Conservation (phyloP, 768 basidiomycete genomes). For the Candolleomyces eurysporus region DNA sequence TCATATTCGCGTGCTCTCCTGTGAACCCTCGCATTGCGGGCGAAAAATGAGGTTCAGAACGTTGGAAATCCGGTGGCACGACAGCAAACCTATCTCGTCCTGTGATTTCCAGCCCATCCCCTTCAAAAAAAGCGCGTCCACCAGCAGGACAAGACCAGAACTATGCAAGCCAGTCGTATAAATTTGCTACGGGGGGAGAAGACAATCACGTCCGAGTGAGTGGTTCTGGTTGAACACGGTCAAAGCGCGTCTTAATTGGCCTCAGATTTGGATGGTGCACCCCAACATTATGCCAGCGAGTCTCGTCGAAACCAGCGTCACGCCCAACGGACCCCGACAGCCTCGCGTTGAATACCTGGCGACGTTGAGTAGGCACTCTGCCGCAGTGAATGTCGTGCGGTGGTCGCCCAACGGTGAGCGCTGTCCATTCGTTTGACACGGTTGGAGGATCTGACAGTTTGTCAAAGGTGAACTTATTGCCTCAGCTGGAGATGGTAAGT, state of each 20-base stretch:
- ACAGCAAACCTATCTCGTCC: conserved; percentile 91
- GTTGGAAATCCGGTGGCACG: conserved; percentile 95
- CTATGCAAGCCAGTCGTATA: conserved; percentile 74
- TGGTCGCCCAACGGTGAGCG: conserved; percentile 88
- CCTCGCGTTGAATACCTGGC: conserved; percentile 97
- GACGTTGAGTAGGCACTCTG: conserved; percentile 89
- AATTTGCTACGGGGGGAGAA: conserved; percentile 92
- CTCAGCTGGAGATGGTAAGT: conserved; percentile 94
- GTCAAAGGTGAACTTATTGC: conserved; percentile 82
- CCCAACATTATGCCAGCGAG: conserved; percentile 80
- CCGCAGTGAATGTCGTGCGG: conserved; percentile 93
- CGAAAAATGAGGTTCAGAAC: conserved; percentile 80
- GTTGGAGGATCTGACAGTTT: conserved; percentile 1
- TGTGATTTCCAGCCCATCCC: conserved; percentile 92
- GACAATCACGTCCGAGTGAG: conserved; percentile 96
- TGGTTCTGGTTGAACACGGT: conserved; percentile 18
- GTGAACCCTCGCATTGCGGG: background rate
- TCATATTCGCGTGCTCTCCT: background rate
- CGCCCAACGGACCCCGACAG: conserved; percentile 33
- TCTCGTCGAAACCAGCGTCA: conserved; percentile 33
- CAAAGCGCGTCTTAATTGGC: conserved; percentile 8
- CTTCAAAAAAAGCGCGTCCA: conserved; percentile 79
- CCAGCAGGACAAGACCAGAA: conserved; percentile 45
- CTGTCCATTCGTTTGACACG: background rate
- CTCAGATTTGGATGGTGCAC: conserved; percentile 90